phyloP scores from a whole-genome alignment of 73 alveolate species.

The Tetrahymena malaccensis region DNA sequence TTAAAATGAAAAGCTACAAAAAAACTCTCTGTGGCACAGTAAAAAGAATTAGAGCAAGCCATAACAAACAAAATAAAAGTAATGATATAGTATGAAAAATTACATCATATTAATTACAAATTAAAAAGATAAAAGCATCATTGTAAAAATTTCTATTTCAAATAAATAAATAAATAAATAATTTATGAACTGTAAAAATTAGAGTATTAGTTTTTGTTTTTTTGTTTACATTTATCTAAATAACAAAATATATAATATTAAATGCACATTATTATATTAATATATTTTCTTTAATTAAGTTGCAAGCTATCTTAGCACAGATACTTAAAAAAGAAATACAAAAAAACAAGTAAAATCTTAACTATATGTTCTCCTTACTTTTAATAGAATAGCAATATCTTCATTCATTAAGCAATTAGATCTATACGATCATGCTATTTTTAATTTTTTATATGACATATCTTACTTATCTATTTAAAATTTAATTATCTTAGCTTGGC shows the following conservation, averaged over 20 bases:
- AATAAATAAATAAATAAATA: too few relatives aligned
- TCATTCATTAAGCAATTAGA: background rate
- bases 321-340: too few relatives aligned
- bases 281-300: background rate
- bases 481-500: background rate
- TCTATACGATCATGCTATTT: background rate
- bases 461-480: too few relatives aligned
- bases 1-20: background rate
- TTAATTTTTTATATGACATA: too few relatives aligned
- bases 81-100: background rate
- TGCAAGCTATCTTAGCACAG: background rate
- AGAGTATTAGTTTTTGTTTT: too few relatives aligned
- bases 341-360: background rate
- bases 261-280: background rate
- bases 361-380: too few relatives aligned
- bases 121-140: too few relatives aligned
- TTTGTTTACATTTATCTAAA: background rate
- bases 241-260: background rate
- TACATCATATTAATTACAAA: background rate
- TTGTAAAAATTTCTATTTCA: background rate
- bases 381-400: background rate
- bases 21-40: background rate
- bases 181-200: background rate
- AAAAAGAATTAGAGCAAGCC: background rate
- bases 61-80: background rate